These are phyloP conservation scores for Schoenoplectus tabernaemontani DNA, from an alignment of 202 grass and related monocot species.

Conservation along the genomic window DNA sequence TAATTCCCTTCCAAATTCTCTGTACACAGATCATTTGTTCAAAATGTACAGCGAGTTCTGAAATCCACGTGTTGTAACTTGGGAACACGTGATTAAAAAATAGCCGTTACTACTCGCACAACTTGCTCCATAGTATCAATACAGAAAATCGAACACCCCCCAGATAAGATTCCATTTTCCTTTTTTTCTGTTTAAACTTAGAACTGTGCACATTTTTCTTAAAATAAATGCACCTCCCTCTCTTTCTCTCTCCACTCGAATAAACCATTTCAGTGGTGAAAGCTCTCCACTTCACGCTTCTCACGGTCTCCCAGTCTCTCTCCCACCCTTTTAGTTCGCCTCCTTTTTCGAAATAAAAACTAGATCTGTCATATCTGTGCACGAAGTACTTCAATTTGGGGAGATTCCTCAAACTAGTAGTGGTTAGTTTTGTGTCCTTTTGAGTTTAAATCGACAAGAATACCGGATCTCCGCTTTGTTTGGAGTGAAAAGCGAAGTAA, in stretches of 20 bases:
- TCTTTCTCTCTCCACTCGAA: background rate
- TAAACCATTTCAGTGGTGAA: background rate
- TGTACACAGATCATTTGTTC: background rate
- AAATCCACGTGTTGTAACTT: background rate
- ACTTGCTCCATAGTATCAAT: background rate
- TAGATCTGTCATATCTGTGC: constrained; percentile 11
- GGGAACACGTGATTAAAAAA: background rate
- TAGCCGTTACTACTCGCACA: background rate
- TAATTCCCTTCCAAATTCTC: no score
- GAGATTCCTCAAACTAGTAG: background rate
- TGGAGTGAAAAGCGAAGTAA: background rate
- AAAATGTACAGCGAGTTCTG: background rate
- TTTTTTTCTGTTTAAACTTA: background rate
- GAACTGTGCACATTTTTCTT: background rate
- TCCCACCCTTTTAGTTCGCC: background rate
- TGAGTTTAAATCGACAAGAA: background rate
- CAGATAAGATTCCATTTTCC: background rate
- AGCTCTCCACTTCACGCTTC: background rate
- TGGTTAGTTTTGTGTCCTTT: background rate
- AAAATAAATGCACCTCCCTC: background rate
- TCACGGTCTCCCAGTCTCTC: background rate
- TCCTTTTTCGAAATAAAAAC: background rate
- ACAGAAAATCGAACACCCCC: background rate
- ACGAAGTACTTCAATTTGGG: background rate
- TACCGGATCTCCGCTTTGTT: background rate